phyloP scores from a whole-genome alignment of 768 basidiomycete genomes.

The Fomitopsis pulvina region DNA sequence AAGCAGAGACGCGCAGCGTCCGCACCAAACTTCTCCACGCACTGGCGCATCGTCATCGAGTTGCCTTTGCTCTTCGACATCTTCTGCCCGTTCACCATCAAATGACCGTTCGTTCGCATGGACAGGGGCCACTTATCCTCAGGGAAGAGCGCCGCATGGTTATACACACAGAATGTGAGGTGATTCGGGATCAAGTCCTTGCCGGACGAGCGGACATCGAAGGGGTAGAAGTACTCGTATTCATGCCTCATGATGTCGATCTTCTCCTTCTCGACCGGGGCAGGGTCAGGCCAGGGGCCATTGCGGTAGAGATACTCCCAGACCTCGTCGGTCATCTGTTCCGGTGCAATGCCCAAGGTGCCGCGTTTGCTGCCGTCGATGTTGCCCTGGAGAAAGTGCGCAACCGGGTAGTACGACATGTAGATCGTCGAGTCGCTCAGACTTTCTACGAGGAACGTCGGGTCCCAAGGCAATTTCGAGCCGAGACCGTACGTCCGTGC shows the following conservation, averaged over 20 bases:
- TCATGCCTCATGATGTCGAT: constrained; percentile 82
- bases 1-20: constrained; percentile 88
- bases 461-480: constrained; percentile 94
- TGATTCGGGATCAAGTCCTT: constrained; percentile 97
- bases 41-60: constrained; percentile 83
- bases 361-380: constrained; percentile 78
- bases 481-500: constrained; percentile 97
- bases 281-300: constrained; percentile 64
- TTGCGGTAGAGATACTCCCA: constrained; percentile 92
- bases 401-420: constrained; percentile 96
- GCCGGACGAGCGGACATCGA: constrained; percentile 96
- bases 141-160: constrained; percentile 89
- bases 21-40: constrained; percentile 92
- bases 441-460: constrained; percentile 92
- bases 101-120: constrained; percentile 93
- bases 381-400: constrained; percentile 83
- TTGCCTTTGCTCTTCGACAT: constrained; percentile 99
- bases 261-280: constrained; percentile 67
- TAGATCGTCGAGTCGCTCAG: constrained; percentile 97
- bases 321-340: constrained; percentile 95
- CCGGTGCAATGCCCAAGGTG: constrained; percentile 75
- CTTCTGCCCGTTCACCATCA: constrained; percentile 97
- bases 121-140: constrained; percentile 87
- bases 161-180: constrained; percentile 89
- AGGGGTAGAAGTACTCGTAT: constrained; percentile 96